Base-by-base conservation (phyloP, 2,329 filamentous ascomycete species). In the Aspergillus sp. region DNA sequence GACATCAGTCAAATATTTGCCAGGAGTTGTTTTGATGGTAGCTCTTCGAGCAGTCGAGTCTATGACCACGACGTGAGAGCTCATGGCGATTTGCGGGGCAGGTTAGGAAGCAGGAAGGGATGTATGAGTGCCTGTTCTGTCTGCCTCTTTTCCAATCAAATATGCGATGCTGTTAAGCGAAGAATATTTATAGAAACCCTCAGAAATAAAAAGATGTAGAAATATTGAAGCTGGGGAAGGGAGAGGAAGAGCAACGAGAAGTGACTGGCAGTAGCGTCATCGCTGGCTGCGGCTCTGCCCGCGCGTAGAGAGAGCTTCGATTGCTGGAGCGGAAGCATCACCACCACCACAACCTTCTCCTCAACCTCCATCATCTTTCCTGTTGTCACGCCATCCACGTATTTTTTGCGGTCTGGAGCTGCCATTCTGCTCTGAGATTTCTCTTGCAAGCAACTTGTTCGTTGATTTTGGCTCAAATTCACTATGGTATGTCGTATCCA, bases 1-100 rank as follows among this genome's bases (percentile, higher is more conserved):
- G 1, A 98, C 80, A 63, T 96, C 90, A 49, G 85, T 85, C 58
- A 98, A 74, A 59, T 88, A 86, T 54, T 85, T 95, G 48, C 79
- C 79, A 0, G 90, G 89, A 0, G 79, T 85, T 48, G 93, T 90
- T 69, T 95, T 95, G 68, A 98, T 77, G 38, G 81, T 86, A 44
- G 84, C 81, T 59, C 89, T 81, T 57, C 86, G 84, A 58, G 90
- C 79, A 58, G 88, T 83, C 35, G 85, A 82, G 66, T 91, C 85
- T 55, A 95, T 84, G 46, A 97, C 88, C 58, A 90, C 85, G 49
- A 97, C 89, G 66, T 93, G 86, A 46, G 90, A 86, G 56, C 89
- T 82, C 88, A 95, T 95, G 56, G 53, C 73, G 41, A 33, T 44
- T 46, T 57, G 58, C 56, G 56, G 59, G 51, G 52, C 53, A 47